Evolutionary conservation across 441 rosid genomes (phyloP), one percentile per base, ranked within the genome.

Genomic region (Populus hybrid): DNA sequence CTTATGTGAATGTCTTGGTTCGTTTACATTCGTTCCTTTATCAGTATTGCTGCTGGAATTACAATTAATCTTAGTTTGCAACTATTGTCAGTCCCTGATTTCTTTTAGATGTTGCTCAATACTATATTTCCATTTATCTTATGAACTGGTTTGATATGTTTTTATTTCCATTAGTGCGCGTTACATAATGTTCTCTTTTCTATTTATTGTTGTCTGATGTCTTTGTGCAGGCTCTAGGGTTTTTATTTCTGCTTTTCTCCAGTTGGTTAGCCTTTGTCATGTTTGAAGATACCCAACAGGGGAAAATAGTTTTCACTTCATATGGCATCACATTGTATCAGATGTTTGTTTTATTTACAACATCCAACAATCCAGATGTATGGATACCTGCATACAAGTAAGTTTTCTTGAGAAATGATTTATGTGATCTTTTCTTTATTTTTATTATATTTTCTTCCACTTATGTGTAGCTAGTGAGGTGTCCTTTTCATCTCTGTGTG

Each of bases 341-440:
- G 81, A 92, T 96, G 98, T 92, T 96, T 83, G 81, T 96, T 79
- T 86, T 96, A 78, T 96, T 91, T 85, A 96, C 99, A 69, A 96
- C 99, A 80, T 92, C 99, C 79, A 96, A 96, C 90, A 96, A 93
- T 77, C 99, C 99, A 76, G 98, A 93, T 89, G 99, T 96, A 65
- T 96, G 99, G 99, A 88, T 94, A 82, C 96, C 95, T 45, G 98
- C 99, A 71, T 96, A 96, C 86, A 94, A 93, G 99, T 96, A 88
- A 90, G 98, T 90, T 33, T 72, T 40, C 69, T 67, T 29, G 36
- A 63, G 36, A 45, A 70, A 64, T 64, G 29, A 42, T 75, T 23
- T 76, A 21, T 56, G 9, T n/a, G 35, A 9, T 75, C 61, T 33
- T 21, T 73, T 74, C 23, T 59, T 35, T 53, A 11, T 53, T 74